These are phyloP conservation scores for Fusarium sp. DNA, from an alignment of 2,329 filamentous ascomycete species.

Conservation along the genomic window DNA sequence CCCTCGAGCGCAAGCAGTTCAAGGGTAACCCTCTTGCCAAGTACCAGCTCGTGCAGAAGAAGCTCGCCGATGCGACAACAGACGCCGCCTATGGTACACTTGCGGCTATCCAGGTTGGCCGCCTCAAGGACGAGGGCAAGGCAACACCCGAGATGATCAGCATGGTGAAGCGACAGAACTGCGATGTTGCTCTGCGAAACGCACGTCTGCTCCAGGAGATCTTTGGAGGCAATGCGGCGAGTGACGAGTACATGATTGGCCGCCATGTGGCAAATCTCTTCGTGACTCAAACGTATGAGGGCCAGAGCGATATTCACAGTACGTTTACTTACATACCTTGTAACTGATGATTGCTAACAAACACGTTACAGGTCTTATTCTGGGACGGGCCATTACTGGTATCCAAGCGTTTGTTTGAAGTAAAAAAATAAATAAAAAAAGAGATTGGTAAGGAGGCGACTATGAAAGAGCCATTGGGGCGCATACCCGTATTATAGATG, in stretches of 20 bases:
- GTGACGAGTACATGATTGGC: slow-evolving; percentile 95
- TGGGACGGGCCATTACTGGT: slow-evolving; percentile 78
- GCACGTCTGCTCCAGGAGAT: slow-evolving; percentile 89
- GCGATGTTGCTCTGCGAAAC: slow-evolving; percentile 86
- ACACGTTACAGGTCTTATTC: slow-evolving; percentile 70
- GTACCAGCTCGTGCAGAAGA: slow-evolving; percentile 98
- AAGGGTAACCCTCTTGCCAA: slow-evolving; percentile 94
- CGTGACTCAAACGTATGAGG: slow-evolving; percentile 98
- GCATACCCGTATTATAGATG: slow-evolving; percentile 33
- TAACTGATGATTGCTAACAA: slow-evolving; percentile 40
- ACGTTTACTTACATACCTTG: slow-evolving; percentile 58
- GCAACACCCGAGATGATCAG: slow-evolving; percentile 94
- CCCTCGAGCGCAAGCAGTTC: slow-evolving; percentile 96
- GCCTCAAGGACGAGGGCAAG: slow-evolving; percentile 92
- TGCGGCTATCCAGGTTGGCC: slow-evolving; percentile 89
- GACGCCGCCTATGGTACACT: slow-evolving; percentile 93
- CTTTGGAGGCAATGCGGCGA: slow-evolving; percentile 98
- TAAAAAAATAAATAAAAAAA: too few species aligned
- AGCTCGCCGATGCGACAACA: slow-evolving; percentile 90
- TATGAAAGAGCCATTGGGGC: slow-evolving; percentile 16
- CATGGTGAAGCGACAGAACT: slow-evolving; percentile 98
- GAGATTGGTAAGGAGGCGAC: slow-evolving; percentile 29
- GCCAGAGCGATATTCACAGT: slow-evolving; percentile 98
- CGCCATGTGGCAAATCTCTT: slow-evolving; percentile 96
- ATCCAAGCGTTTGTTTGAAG: slow-evolving; percentile 81